These are phyloP conservation scores for Eragrostis nindensis DNA, from an alignment of 176 grass and related monocot genomes.

Conservation along the genomic window DNA sequence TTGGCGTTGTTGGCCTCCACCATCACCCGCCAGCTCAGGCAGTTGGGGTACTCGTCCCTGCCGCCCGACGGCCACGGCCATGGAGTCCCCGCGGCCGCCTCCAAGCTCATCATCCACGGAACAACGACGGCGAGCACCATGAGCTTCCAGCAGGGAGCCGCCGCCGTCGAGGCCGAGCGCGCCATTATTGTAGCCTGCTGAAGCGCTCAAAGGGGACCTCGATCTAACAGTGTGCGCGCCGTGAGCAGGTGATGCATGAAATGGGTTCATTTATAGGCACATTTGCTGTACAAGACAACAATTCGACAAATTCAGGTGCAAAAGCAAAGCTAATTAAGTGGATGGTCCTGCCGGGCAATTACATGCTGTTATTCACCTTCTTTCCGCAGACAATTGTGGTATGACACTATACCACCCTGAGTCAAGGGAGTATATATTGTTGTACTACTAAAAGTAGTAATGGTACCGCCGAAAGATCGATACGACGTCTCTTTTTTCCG, in stretches of 20 bases:
- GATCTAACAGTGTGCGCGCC: too few species aligned
- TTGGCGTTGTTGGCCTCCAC: constrained; percentile 83
- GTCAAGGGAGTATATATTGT: neutral
- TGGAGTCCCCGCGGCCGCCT: neutral
- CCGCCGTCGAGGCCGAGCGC: neutral
- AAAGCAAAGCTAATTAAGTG: too few species aligned
- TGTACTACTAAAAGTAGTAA: neutral
- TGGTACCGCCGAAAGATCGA: constrained; percentile 2
- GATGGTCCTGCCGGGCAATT: too few species aligned
- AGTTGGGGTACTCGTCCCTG: constrained; percentile 37
- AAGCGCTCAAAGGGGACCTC: too few species aligned
- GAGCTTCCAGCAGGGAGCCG: neutral
- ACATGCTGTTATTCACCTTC: too few species aligned
- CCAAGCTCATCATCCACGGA: neutral
- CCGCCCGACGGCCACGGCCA: constrained; percentile 24
- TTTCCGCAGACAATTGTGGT: neutral
- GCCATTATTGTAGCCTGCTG: neutral
- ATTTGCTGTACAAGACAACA: too few species aligned
- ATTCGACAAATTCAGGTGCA: too few species aligned
- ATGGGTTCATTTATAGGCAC: too few species aligned
- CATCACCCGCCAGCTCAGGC: constrained; percentile 78
- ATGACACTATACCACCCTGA: neutral
- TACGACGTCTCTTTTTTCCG: neutral
- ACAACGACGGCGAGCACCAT: neutral
- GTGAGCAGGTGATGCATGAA: neutral